These are phyloP conservation scores for Pichia manshurica DNA, from an alignment of 805 yeast genomes.

Conservation along the genomic window DNA sequence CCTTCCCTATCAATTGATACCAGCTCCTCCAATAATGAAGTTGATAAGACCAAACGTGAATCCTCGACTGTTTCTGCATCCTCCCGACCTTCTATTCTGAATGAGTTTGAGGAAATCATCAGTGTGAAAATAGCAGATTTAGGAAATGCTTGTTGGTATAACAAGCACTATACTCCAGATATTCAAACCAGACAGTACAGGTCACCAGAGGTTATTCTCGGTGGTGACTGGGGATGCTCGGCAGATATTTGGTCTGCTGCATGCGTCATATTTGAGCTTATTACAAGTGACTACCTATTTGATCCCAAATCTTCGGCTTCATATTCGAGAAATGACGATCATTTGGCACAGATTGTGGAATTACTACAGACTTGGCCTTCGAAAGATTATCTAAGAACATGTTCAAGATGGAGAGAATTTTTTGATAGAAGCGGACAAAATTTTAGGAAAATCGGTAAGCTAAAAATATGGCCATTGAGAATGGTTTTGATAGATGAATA, in stretches of 20 bases:
- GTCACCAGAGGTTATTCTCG: constrained; percentile 57
- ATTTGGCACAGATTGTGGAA: constrained; percentile 57
- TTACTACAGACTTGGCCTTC: constrained; percentile 35
- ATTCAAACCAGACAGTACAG: constrained; percentile 66
- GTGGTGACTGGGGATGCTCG: constrained; percentile 57
- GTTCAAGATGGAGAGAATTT: constrained; percentile 36
- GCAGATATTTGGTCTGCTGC: constrained; percentile 59
- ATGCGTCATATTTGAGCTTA: constrained; percentile 52
- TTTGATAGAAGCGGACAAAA: constrained; percentile 32
- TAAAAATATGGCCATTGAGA: constrained; percentile 47
- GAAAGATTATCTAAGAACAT: constrained; percentile 35
- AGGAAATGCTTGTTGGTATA: constrained; percentile 64
- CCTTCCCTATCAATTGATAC: constrained; percentile 6
- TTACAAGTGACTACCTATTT: constrained; percentile 57
- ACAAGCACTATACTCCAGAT: constrained; percentile 60
- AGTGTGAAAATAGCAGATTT: constrained; percentile 60
- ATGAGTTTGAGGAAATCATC: constrained; percentile 30
- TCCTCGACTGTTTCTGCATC: neutral
- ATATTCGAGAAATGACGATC: constrained; percentile 53
- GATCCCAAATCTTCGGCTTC: constrained; percentile 50
- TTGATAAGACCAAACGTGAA: neutral
- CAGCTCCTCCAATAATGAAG: neutral
- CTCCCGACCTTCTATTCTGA: constrained; percentile 12
- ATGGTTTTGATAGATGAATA: constrained; percentile 47
- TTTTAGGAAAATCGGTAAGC: constrained; percentile 39